Conservation (phyloP, 1,139 yeast genomes). For the Diutina neorugosa region DNA sequence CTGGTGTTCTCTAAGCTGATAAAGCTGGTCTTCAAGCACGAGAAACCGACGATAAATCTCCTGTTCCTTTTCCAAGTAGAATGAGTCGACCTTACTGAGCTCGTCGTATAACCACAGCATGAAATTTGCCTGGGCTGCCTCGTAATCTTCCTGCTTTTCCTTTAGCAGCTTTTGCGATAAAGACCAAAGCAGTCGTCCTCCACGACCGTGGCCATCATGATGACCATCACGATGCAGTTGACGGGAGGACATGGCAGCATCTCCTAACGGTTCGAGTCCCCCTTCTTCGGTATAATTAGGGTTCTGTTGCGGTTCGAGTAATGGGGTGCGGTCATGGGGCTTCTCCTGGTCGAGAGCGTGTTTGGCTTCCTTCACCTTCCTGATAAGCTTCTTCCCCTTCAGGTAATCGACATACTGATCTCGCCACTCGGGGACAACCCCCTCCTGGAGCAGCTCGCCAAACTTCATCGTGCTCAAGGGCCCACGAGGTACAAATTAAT, state of each 20-base stretch:
- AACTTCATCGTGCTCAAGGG: conserved; percentile 38
- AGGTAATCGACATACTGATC: conserved; percentile 72
- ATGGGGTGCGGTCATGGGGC: conserved; percentile 19
- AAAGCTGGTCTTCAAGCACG: conserved; percentile 55
- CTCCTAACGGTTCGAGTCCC: not conserved
- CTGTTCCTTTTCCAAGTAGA: conserved; percentile 48
- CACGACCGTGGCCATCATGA: not conserved
- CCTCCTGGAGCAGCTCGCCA: conserved; percentile 46
- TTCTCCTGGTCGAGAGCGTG: conserved; percentile 6
- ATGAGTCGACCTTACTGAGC: conserved; percentile 44
- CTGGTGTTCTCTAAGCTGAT: conserved; percentile 48
- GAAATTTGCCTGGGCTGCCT: conserved; percentile 33
- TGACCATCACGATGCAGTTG: conserved; percentile 1
- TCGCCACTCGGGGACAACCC: conserved; percentile 78
- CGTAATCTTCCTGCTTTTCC: conserved; percentile 12
- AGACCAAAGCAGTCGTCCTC: conserved; percentile 4
- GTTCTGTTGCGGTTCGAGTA: conserved; percentile 12
- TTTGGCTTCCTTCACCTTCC: conserved; percentile 11
- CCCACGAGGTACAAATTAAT: not conserved
- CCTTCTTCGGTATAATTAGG: not conserved
- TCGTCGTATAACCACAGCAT: conserved; percentile 50
- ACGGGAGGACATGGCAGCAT: conserved; percentile 1
- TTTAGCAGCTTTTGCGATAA: conserved; percentile 6
- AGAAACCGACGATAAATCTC: conserved; percentile 50
- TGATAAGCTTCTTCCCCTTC: conserved; percentile 30